Evolutionary conservation across 352 stramenopile species (phyloP).

Genomic region (Phytophthora pisi): DNA sequence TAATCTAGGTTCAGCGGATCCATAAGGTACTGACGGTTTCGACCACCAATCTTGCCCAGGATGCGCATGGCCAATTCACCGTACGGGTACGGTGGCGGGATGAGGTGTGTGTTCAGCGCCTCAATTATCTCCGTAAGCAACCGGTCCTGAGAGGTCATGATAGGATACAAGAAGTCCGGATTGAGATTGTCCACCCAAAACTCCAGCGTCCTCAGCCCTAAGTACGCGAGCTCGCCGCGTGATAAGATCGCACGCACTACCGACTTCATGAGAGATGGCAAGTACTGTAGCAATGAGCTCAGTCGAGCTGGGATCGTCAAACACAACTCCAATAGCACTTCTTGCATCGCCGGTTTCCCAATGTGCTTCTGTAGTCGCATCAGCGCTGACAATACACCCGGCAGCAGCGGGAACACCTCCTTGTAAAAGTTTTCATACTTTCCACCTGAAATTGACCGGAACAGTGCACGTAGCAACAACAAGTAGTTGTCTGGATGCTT

Average conservation of each 20-base stretch:
- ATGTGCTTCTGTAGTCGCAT: constrained; percentile 94
- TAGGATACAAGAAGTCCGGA: constrained; percentile 95
- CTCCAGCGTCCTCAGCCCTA: constrained; percentile 96
- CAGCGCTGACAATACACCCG: constrained; percentile 92
- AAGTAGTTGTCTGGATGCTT: constrained; percentile 95
- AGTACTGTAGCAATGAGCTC: constrained; percentile 96
- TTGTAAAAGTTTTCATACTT: constrained; percentile 99
- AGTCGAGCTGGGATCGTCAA: constrained; percentile 96
- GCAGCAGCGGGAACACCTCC: constrained; percentile 95
- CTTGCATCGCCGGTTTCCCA: constrained; percentile 82
- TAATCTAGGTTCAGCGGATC: constrained; percentile 76
- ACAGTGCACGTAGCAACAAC: constrained; percentile 93
- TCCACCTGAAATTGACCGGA: constrained; percentile 95
- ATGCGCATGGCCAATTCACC: constrained; percentile 96
- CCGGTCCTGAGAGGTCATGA: constrained; percentile 91
- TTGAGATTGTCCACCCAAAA: constrained; percentile 99
- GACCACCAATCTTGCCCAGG: constrained; percentile 97
- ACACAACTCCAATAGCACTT: constrained; percentile 95
- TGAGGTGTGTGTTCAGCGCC: constrained; percentile 95
- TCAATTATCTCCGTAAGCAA: constrained; percentile 95
- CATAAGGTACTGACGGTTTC: constrained; percentile 91
- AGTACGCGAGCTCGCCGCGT: constrained; percentile 94
- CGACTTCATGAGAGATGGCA: constrained; percentile 96
- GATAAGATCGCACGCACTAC: constrained; percentile 95
- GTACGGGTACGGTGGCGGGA: constrained; percentile 97